phyloP scores from a whole-genome alignment of 129 eudicot species.

The Chrysanthemum seticuspe region DNA sequence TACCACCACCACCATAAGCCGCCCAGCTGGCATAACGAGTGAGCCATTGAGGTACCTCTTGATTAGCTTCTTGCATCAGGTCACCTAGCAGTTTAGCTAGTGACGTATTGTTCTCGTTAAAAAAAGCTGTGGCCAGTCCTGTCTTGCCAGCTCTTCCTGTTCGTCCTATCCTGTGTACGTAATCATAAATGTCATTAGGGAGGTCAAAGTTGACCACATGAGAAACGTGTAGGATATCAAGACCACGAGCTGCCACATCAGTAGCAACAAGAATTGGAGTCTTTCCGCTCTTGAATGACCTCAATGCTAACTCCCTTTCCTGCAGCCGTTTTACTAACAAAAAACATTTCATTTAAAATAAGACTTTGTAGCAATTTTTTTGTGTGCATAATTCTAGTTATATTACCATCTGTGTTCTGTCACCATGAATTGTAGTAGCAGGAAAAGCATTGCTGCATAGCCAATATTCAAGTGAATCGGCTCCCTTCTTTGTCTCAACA shows the following conservation, averaged over 20 bases:
- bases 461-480: slow-evolving; percentile 71
- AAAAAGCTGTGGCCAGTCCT: slow-evolving; percentile 77
- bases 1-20: slow-evolving; percentile 41
- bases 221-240: slow-evolving; percentile 76
- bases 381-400: too few species aligned
- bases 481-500: slow-evolving; percentile 75
- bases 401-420: slow-evolving; percentile 62
- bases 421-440: slow-evolving; percentile 69
- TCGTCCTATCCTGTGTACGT: slow-evolving; percentile 84
- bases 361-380: not conserved
- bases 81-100: slow-evolving; percentile 56
- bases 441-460: slow-evolving; percentile 56
- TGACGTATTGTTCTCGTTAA: slow-evolving; percentile 51
- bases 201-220: slow-evolving; percentile 82
- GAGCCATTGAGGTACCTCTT: slow-evolving; percentile 42
- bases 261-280: slow-evolving; percentile 83
- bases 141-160: slow-evolving; percentile 89
- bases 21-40: slow-evolving; percentile 37
- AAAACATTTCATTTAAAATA: not conserved
- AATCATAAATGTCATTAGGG: slow-evolving; percentile 81
- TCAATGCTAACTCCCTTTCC: slow-evolving; percentile 76
- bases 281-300: slow-evolving; percentile 78
- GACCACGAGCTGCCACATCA: slow-evolving; percentile 85
- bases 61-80: slow-evolving; percentile 51
- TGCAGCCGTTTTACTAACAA: slow-evolving; percentile 25